These are phyloP conservation scores for Solanum hybrid DNA, from an alignment of 305 asterid genomes.

Conservation along the genomic window DNA sequence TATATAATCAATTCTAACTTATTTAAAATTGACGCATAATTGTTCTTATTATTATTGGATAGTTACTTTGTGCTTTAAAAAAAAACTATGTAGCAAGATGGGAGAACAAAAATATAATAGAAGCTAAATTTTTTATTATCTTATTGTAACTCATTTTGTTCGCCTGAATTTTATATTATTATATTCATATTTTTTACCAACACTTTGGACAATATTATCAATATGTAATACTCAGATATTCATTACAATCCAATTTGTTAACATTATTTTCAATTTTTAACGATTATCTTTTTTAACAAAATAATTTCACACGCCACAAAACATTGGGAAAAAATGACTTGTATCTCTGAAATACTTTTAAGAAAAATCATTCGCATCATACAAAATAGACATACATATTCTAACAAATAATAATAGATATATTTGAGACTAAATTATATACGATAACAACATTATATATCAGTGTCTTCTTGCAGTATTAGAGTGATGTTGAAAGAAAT, in stretches of 20 bases:
- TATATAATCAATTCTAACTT: too few species aligned
- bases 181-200: background rate
- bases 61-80: too few species aligned
- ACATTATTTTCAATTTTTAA: background rate
- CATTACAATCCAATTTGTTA: background rate
- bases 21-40: too few species aligned
- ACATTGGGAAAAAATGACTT: too few species aligned
- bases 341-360: background rate
- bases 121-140: too few species aligned
- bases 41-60: too few species aligned
- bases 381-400: too few species aligned
- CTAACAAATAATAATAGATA: background rate
- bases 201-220: background rate
- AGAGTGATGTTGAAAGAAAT: background rate
- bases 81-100: too few species aligned
- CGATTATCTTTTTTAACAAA: background rate
- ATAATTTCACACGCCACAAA: background rate
- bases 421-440: too few species aligned
- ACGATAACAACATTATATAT: background rate
- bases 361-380: background rate
- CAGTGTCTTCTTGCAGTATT: background rate
- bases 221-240: too few species aligned
- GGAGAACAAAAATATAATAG: too few species aligned
- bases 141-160: background rate
- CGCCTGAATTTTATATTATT: too few species aligned